These are phyloP conservation scores for Aspergillus affinis DNA, from an alignment of 495 filamentous ascomycete species.

Conservation along the genomic window DNA sequence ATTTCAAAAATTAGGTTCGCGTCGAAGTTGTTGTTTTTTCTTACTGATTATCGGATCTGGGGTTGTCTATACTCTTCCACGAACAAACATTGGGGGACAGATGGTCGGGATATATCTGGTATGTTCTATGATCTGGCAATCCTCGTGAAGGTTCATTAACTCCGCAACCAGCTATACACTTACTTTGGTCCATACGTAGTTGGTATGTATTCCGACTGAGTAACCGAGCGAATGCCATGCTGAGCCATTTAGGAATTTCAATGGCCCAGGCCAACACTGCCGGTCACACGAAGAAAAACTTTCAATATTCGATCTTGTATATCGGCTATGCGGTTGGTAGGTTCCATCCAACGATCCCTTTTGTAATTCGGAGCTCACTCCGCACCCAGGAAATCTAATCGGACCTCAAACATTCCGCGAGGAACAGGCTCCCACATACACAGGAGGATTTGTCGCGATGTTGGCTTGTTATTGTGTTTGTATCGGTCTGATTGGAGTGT, in stretches of 20 bases:
- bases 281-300: conserved; percentile 35
- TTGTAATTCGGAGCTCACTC: not conserved
- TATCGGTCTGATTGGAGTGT: conserved; percentile 26
- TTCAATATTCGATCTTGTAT: conserved; percentile 30
- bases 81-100: conserved; percentile 32
- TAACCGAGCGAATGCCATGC: not conserved
- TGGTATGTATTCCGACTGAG: conserved; percentile 1
- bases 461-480: conserved; percentile 30
- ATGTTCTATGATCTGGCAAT: conserved; percentile 9
- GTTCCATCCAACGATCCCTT: conserved; percentile 11
- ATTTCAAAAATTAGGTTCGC: too few species aligned
- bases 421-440: conserved; percentile 51
- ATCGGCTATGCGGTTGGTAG: conserved; percentile 31
- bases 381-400: conserved; percentile 53
- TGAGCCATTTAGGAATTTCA: conserved; percentile 19
- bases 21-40: too few species aligned
- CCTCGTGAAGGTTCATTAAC: conserved; percentile 3
- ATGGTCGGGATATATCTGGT: conserved; percentile 38
- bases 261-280: conserved; percentile 41
- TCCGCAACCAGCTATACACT: conserved; percentile 29
- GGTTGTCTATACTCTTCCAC: conserved; percentile 35
- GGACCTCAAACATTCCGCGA: conserved; percentile 60
- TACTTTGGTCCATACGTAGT: conserved; percentile 41
- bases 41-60: conserved; percentile 34
- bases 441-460: conserved; percentile 31